These are phyloP conservation scores for Hypholoma sublateritium DNA, from an alignment of 768 basidiomycete genomes.

Conservation along the genomic window DNA sequence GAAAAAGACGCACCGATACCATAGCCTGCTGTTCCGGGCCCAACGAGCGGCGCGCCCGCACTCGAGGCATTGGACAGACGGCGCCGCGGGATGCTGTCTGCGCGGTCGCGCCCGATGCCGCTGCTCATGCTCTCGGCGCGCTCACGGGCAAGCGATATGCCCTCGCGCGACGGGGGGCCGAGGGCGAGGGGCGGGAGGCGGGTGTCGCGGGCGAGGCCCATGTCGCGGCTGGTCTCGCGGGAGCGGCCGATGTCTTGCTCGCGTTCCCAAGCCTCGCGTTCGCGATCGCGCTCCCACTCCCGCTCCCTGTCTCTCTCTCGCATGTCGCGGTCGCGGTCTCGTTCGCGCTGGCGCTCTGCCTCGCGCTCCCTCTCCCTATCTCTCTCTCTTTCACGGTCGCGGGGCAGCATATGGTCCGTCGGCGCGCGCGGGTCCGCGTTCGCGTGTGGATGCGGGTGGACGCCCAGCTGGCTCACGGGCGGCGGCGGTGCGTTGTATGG, in stretches of 20 bases:
- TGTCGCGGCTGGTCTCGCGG: conserved; percentile 1
- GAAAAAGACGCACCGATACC: background rate
- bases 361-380: conserved; percentile 3
- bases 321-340: background rate
- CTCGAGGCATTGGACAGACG: conserved; percentile 3
- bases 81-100: conserved; percentile 1
- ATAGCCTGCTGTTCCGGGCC: conserved; percentile 15
- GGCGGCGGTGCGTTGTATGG: background rate
- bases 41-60: conserved; percentile 9
- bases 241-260: background rate
- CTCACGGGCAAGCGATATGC: background rate
- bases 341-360: background rate
- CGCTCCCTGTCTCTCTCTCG: background rate
- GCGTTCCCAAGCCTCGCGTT: conserved; percentile 10
- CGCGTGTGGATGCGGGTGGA: background rate
- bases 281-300: conserved; percentile 4
- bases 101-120: background rate
- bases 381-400: conserved; percentile 7
- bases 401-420: conserved; percentile 2
- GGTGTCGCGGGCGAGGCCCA: conserved; percentile 6
- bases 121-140: conserved; percentile 4
- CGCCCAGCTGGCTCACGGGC: background rate
- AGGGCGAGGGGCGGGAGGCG: background rate
- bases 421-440: background rate
- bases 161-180: background rate